These are phyloP conservation scores for Ustilago crameri DNA, from an alignment of 1,284 basidiomycete species.

Conservation along the genomic window DNA sequence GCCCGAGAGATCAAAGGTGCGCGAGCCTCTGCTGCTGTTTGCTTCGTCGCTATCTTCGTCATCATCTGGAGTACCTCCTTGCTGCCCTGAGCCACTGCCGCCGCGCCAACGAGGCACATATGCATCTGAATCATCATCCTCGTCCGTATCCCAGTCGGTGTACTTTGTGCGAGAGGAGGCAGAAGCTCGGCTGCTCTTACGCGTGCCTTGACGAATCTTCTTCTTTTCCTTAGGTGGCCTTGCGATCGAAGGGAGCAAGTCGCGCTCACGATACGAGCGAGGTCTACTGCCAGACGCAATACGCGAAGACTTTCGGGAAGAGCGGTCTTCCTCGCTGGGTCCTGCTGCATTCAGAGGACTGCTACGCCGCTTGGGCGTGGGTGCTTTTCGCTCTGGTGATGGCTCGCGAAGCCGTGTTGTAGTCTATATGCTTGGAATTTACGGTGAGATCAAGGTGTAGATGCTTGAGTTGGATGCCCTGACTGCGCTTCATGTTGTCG, in stretches of 20 bases:
- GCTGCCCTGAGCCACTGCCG: constrained; percentile 10
- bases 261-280: constrained; percentile 35
- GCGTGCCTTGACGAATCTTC: constrained; percentile 32
- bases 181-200: constrained; percentile 35
- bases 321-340: constrained; percentile 6
- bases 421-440: constrained; percentile 4
- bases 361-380: constrained; percentile 12
- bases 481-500: not conserved
- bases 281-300: constrained; percentile 33
- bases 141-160: constrained; percentile 47
- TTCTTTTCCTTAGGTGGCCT: constrained; percentile 27
- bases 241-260: constrained; percentile 23
- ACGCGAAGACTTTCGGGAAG: constrained; percentile 45
- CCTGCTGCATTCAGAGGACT: constrained; percentile 13
- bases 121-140: constrained; percentile 40
- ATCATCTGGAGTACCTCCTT: constrained; percentile 3
- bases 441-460: too few species aligned
- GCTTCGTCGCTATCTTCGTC: constrained; percentile 28
- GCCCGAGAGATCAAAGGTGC: constrained; percentile 41
- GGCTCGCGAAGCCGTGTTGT: constrained; percentile 31
- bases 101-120: constrained; percentile 43
- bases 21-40: constrained; percentile 22
- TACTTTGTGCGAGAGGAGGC: constrained; percentile 33
- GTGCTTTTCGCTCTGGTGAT: constrained; percentile 34
- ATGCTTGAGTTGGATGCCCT: too few species aligned